Evolutionary conservation across 2,329 filamentous ascomycete genomes (phyloP), one percentile per base, ranked within the genome.

Genomic region (Boeremia exigua): DNA sequence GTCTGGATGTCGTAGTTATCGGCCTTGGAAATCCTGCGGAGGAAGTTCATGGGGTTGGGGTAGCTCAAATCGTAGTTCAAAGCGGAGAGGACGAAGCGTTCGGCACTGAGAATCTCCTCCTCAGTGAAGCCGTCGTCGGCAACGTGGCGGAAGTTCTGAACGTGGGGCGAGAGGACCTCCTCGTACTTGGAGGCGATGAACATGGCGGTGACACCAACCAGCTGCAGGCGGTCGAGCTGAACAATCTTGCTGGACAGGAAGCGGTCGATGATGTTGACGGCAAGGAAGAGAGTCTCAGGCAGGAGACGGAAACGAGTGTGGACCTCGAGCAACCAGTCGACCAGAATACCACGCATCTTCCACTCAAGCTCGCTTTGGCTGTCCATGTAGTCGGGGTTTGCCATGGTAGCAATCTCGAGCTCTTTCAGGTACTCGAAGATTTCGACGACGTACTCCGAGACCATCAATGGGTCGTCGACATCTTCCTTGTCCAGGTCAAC

Each of bases 111-210:
- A 65, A 99, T 98, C 80, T 99, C 95, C 40, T 91, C 87, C 76
- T 97, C 94, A 4, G 88, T 90, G 78, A 98, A 99, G 53, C 94
- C 95, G 77, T 98, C 92, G 71, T 99, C 95, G 71, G 95, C 92
- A 67, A 99, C 93, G 70, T 96, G 92, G 68, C 91, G 91, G 83
- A 99, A 99, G 83, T 97, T 97, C 75, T 90, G 89, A 34, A 99
- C 93, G 67, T 98, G 94, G 40, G 95, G 95, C 10, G 95, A 98
- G 46, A 99, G 85, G 45, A 99, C 93, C 76, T 99, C 95, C 78
- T 99, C 94, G 75, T 98, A 99, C 81, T 99, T 99, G 72, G 94
- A 96, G 11, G 95, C 95, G 72, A 98, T 96, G 81, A 98, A 98
- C 95, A 99, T 98, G 77, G 94, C 95, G 23, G 95, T 96, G 70